A percentile compares a stretch with the other conserved stretches of the same genome.
Conservation (phyloP, 2,329 filamentous ascomycete genomes). For the Colletotrichum higginsianum region DNA sequence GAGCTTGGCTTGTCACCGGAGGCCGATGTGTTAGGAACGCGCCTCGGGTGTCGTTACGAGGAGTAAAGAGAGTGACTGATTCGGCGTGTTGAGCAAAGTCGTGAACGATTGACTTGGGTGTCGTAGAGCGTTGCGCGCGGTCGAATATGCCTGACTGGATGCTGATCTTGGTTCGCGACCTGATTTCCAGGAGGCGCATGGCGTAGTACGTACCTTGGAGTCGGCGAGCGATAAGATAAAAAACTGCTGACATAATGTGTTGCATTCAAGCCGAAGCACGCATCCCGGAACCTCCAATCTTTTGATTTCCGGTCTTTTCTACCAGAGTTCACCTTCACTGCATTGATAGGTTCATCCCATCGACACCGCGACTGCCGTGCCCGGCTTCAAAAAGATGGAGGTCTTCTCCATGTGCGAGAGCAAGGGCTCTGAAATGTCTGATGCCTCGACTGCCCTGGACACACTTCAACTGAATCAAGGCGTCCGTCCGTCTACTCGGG, state of each 20-base stretch:
- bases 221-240: conserved; percentile 30
- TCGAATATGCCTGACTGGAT: neutral
- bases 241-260: neutral
- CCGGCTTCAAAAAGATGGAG: neutral
- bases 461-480: neutral
- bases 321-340: neutral
- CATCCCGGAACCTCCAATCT: neutral
- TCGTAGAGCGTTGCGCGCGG: neutral
- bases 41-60: neutral
- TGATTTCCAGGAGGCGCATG: conserved; percentile 19
- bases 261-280: neutral
- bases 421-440: neutral
- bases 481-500: neutral
- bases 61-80: neutral
- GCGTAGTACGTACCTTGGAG: conserved; percentile 27
- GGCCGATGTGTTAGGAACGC: no score
- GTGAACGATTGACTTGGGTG: neutral
- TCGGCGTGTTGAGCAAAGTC: neutral
- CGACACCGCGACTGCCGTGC: neutral
- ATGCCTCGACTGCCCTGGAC: no score
- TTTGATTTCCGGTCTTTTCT: neutral
- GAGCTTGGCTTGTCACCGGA: conserved; percentile 1
- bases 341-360: conserved; percentile 15
- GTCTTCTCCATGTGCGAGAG: neutral
- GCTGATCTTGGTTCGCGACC: conserved; percentile 11